phyloP scores from a whole-genome alignment of 441 rosid species.

The Jatropha podagrica region DNA sequence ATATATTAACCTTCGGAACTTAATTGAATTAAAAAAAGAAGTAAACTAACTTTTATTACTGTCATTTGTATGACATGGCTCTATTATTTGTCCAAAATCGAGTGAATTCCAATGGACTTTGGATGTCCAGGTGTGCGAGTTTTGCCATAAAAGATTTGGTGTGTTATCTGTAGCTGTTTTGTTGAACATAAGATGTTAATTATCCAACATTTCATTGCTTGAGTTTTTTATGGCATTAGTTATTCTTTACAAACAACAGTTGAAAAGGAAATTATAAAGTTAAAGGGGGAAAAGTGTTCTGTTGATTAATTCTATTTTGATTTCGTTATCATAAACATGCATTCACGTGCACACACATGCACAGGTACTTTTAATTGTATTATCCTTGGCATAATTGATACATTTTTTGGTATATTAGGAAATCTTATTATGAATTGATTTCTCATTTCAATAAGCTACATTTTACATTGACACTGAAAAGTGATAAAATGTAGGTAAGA shows the following conservation, averaged over 20 bases:
- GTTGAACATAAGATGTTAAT: not conserved
- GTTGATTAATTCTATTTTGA: not conserved
- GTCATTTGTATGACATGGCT: not conserved
- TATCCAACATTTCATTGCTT: not conserved
- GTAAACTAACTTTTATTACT: not conserved
- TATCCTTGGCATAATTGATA: not conserved
- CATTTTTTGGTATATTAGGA: not conserved
- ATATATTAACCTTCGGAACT: too few relatives aligned
- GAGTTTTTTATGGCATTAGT: not conserved
- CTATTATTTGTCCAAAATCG: not conserved
- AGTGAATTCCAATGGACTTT: not conserved
- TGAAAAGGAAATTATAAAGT: not conserved
- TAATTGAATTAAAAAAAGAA: too few relatives aligned
- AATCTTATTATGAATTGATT: not conserved
- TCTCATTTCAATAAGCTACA: not conserved
- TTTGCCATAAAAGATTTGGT: not conserved
- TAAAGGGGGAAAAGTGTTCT: not conserved
- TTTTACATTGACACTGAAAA: not conserved
- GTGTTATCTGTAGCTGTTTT: not conserved
- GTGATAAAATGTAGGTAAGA: constrained; percentile 45
- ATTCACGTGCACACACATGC: not conserved
- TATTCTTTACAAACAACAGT: not conserved
- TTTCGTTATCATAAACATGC: not conserved
- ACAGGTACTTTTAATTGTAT: not conserved
- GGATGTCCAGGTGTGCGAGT: not conserved